Percentiles rank a stretch among this genome's conserved stretches.
Conservation (phyloP, 2,329 filamentous ascomycete species). For the Claviceps arundinis region DNA sequence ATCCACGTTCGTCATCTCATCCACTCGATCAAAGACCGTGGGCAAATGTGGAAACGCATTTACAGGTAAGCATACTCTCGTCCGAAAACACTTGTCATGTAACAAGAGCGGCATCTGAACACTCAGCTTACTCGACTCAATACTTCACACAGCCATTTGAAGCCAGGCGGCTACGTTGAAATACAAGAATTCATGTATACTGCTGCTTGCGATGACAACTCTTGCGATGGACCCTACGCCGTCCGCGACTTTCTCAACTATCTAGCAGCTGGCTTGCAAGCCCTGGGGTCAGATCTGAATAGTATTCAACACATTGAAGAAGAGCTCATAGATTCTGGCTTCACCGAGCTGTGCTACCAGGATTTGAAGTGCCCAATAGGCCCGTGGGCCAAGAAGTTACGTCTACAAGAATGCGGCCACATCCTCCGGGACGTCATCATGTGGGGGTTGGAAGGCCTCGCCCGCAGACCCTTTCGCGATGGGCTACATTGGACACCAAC, state of each 20-base stretch:
- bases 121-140: neutral
- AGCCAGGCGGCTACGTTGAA: conserved; percentile 38
- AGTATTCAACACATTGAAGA: conserved; percentile 22
- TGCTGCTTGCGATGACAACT: conserved; percentile 30
- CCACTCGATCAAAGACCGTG: conserved; percentile 29
- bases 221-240: conserved; percentile 30
- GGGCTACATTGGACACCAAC: conserved; percentile 26
- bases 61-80: conserved; percentile 21
- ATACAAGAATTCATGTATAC: conserved; percentile 32
- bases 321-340: conserved; percentile 28
- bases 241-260: conserved; percentile 32
- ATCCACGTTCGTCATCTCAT: conserved; percentile 35
- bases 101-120: neutral
- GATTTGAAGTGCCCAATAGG: conserved; percentile 35
- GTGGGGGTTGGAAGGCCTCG: conserved; percentile 26
- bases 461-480: conserved; percentile 24
- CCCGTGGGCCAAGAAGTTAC: conserved; percentile 30
- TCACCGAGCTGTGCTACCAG: conserved; percentile 25
- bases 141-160: conserved; percentile 27
- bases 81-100: neutral
- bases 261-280: conserved; percentile 26
- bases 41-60: conserved; percentile 27
- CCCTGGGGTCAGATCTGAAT: conserved; percentile 28
- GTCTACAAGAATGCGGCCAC: conserved; percentile 31
- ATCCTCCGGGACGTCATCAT: conserved; percentile 30